These are phyloP conservation scores for Phaffomyces thermotolerans DNA, from an alignment of 805 yeast genomes.

Conservation along the genomic window DNA sequence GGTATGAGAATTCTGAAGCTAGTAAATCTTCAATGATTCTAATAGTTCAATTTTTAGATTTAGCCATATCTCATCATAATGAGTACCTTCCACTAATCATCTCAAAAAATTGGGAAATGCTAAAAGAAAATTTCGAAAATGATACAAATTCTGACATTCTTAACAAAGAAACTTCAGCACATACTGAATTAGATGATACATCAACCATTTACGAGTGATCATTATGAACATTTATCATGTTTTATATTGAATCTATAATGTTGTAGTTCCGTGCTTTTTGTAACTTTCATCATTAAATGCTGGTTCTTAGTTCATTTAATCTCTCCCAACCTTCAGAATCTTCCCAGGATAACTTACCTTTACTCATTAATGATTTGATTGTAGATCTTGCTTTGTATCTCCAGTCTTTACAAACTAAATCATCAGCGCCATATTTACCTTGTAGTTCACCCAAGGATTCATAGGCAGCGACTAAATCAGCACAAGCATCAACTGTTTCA, in stretches of 20 bases:
- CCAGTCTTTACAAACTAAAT: conserved; percentile 90
- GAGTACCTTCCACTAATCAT: no score
- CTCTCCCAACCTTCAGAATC: conserved; percentile 71
- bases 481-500: conserved; percentile 71
- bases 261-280: background rate
- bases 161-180: background rate
- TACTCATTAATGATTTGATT: conserved; percentile 67
- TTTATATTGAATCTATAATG: background rate
- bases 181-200: background rate
- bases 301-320: conserved; percentile 34
- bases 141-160: no score
- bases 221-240: no score
- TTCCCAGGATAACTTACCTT: conserved; percentile 76
- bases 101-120: no score
- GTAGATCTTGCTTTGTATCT: conserved; percentile 71
- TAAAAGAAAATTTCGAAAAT: no score
- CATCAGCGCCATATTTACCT: conserved; percentile 73
- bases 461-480: conserved; percentile 78
- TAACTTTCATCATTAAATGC: conserved; percentile 1
- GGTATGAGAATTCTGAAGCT: conserved; percentile 29
- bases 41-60: conserved; percentile 10
- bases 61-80: background rate
- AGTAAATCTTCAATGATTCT: conserved; percentile 18
- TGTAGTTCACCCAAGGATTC: conserved; percentile 80
- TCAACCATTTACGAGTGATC: background rate